Evolutionary conservation across 345 rosid species (phyloP).

Genomic region (Punica granatum): DNA sequence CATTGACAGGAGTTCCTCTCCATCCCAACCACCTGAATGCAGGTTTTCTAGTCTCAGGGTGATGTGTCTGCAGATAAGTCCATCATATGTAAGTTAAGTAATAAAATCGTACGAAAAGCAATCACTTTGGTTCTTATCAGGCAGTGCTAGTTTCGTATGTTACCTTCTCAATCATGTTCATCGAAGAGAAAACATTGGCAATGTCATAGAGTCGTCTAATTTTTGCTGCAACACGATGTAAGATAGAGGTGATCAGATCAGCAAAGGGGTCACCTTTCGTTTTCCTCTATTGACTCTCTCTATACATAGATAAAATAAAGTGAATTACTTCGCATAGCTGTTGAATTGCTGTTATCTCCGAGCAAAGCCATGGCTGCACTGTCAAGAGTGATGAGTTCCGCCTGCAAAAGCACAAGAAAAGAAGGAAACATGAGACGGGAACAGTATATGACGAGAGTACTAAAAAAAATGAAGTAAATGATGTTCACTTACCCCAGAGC

Average conservation of each 20-base stretch:
- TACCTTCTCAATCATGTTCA: conserved; percentile 81
- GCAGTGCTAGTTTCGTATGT: background rate
- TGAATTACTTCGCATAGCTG: conserved; percentile 57
- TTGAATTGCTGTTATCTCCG: conserved; percentile 40
- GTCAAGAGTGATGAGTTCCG: conserved; percentile 58
- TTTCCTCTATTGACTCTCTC: background rate
- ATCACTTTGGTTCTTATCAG: background rate
- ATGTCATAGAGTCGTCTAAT: conserved; percentile 78
- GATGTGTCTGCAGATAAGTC: conserved; percentile 46
- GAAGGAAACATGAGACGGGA: background rate
- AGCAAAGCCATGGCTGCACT: conserved; percentile 55
- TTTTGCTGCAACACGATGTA: conserved; percentile 49
- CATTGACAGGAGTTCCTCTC: conserved; percentile 21
- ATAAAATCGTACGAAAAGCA: background rate
- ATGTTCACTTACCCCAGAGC: conserved; percentile 52
- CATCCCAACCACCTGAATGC: conserved; percentile 82
- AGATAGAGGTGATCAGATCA: conserved; percentile 8
- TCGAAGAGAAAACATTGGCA: conserved; percentile 73
- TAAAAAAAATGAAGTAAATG: background rate
- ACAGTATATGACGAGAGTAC: background rate
- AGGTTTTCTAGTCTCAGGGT: conserved; percentile 57
- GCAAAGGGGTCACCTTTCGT: conserved; percentile 2
- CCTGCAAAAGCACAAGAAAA: conserved; percentile 25
- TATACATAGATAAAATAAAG: background rate
- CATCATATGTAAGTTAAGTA: conserved; percentile 10